Base-by-base conservation (phyloP, 2,329 filamentous ascomycete species). In the Colletotrichum sp. region DNA sequence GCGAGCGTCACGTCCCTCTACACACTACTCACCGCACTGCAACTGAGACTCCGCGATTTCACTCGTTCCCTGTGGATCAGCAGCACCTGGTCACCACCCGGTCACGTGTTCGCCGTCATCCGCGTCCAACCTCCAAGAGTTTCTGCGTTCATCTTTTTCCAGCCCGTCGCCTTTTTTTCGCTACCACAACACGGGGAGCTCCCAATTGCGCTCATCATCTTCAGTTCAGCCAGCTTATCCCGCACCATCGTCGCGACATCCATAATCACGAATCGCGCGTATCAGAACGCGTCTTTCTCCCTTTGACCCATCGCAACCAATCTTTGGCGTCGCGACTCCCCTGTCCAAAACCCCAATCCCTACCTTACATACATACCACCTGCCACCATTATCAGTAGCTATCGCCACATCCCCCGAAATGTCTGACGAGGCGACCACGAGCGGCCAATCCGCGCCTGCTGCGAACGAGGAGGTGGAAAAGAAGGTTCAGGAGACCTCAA, bases 341-440 rank as follows among this genome's bases (percentile, higher is more conserved):
- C 60, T 43, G 43, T 77, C 73, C 43, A 52, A 52, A 39, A 52
- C 67, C 71, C 66, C 59, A 32, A 32, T 63, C 61, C 74, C 76
- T 70, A 39, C 70, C 24, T 67, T 21, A 52, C 43, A 52, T 52
- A 52, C 43, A 52, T 52, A 52, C n/a, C 43, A 52, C 43, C 43
- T 52, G 43, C 43, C 43, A 67, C 55, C 75, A 39, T 71, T 71
- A 68, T 32, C 48, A 12, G 43, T n/a, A 74, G 69, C 70, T 74
- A 68, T 75, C 60, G 74, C 72, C 60, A 67, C 66, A 71, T 76
- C 71, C 30, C 52, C 70, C 79, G 81, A 80, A 79, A 87, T 87
- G 85, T 83, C 85, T 71, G 85, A 87, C 73, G 83, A 83, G 78
- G 68, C 81, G 65, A 78, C 79, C 76, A 83, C 64, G 65, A 73